phyloP scores from a whole-genome alignment of 2,329 filamentous ascomycete genomes.

The Blastomyces gilchristii region DNA sequence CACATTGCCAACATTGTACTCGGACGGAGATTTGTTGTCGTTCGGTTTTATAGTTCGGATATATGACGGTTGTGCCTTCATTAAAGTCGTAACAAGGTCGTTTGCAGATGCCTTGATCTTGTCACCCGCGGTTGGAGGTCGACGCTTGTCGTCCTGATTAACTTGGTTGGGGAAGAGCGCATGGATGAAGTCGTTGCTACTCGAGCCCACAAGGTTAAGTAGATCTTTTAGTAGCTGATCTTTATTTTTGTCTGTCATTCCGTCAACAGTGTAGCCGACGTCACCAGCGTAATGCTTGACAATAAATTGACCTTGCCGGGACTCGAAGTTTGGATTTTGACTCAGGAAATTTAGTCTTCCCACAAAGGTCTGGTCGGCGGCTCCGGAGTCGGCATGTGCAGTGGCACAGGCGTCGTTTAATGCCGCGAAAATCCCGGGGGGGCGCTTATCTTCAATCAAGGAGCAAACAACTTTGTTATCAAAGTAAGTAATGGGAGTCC shows the following conservation, averaged over 20 bases:
- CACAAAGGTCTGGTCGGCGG: slow-evolving; percentile 92
- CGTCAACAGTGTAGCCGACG: slow-evolving; percentile 85
- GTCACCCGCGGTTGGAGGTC: slow-evolving; percentile 88
- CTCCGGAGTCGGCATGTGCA: slow-evolving; percentile 88
- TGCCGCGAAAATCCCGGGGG: slow-evolving; percentile 86
- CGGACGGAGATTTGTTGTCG: slow-evolving; percentile 90
- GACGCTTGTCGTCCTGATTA: slow-evolving; percentile 88
- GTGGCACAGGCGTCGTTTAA: slow-evolving; percentile 97
- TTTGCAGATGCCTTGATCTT: slow-evolving; percentile 94
- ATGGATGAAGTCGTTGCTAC: slow-evolving; percentile 77
- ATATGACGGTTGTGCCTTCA: slow-evolving; percentile 95
- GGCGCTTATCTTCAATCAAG: slow-evolving; percentile 82
- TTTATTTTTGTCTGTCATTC: slow-evolving; percentile 99
- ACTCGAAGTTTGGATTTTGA: slow-evolving; percentile 77
- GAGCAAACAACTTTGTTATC: slow-evolving; percentile 99
- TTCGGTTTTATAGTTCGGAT: slow-evolving; percentile 99
- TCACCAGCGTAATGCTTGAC: slow-evolving; percentile 99
- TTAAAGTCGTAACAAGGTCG: slow-evolving; percentile 83
- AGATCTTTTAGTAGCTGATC: slow-evolving; percentile 92
- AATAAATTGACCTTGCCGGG: slow-evolving; percentile 90
- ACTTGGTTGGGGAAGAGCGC: slow-evolving; percentile 84
- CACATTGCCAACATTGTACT: slow-evolving; percentile 87
- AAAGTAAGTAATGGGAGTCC: slow-evolving; percentile 98
- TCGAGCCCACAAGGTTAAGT: slow-evolving; percentile 73
- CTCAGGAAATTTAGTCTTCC: slow-evolving; percentile 83